These are phyloP conservation scores for Staphylotrichum tortipilum DNA, from an alignment of 495 filamentous ascomycete species.

Conservation along the genomic window DNA sequence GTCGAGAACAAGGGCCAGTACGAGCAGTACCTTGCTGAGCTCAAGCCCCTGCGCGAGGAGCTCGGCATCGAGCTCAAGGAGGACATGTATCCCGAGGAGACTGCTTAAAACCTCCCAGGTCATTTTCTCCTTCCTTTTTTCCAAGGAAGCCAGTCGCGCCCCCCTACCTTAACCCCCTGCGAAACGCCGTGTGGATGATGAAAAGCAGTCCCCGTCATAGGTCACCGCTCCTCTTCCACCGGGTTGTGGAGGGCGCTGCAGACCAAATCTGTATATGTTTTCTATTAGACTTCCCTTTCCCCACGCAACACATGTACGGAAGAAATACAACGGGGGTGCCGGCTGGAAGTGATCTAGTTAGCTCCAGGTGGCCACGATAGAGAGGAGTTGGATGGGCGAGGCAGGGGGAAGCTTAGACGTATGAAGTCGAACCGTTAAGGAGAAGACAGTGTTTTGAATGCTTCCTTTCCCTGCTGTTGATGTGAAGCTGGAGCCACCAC, in stretches of 20 bases:
- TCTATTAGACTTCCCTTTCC: slow-evolving; percentile 3
- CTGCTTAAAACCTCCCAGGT: too few relatives aligned
- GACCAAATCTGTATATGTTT: slow-evolving; percentile 9
- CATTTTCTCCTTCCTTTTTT: background rate
- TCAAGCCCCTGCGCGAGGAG: slow-evolving; percentile 87
- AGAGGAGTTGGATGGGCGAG: background rate
- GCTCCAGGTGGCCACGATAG: too few relatives aligned
- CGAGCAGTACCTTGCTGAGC: slow-evolving; percentile 90
- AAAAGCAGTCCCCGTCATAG: too few relatives aligned
- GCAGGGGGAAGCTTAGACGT: background rate
- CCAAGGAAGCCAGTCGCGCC: background rate
- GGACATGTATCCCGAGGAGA: slow-evolving; percentile 77
- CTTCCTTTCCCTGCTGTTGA: too few relatives aligned
- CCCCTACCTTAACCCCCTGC: background rate
- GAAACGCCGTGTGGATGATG: too few relatives aligned
- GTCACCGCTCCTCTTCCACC: background rate
- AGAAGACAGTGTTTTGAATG: too few relatives aligned
- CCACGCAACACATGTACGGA: background rate
- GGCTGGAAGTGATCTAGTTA: background rate
- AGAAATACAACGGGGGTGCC: background rate
- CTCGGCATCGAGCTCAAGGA: slow-evolving; percentile 87
- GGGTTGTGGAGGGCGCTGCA: background rate
- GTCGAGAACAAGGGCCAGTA: slow-evolving; percentile 98
- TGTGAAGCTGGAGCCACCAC: too few relatives aligned
- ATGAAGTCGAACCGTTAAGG: background rate